phyloP scores from a whole-genome alignment of 768 basidiomycete species.

The Myochromella boudieri region DNA sequence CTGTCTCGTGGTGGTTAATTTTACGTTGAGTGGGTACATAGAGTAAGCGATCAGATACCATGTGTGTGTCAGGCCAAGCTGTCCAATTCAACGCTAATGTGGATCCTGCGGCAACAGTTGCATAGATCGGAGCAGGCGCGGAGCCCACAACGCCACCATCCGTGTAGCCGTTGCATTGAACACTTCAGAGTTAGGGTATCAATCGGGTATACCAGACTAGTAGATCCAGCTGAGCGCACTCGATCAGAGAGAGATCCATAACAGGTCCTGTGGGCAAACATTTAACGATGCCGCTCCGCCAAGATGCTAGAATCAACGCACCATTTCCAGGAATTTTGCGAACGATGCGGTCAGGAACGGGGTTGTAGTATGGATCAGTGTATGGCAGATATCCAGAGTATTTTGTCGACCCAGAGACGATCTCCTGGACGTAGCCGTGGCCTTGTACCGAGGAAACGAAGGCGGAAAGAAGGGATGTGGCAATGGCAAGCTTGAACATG shows the following conservation, averaged over 20 bases:
- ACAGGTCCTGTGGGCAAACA: conserved; percentile 36
- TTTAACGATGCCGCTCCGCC: too few species aligned
- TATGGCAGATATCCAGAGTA: conserved; percentile 41
- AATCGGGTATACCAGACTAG: too few species aligned
- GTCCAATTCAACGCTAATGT: conserved; percentile 41
- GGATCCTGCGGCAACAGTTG: conserved; percentile 38
- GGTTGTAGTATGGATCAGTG: conserved; percentile 33
- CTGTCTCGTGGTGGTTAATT: conserved; percentile 13
- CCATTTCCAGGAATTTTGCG: conserved; percentile 43
- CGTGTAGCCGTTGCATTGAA: conserved; percentile 31
- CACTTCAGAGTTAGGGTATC: too few species aligned
- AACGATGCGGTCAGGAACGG: conserved; percentile 38
- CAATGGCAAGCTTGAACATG: conserved; percentile 12
- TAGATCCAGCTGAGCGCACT: conserved; percentile 23
- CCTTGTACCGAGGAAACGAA: conserved; percentile 22
- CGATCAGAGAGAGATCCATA: conserved; percentile 34
- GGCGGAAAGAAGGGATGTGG: conserved; percentile 8
- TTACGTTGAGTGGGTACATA: not conserved
- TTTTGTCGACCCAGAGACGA: conserved; percentile 29
- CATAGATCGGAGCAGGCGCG: conserved; percentile 37
- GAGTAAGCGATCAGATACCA: conserved; percentile 16
- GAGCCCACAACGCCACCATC: conserved; percentile 26
- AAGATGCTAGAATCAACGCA: conserved; percentile 15
- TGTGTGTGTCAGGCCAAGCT: conserved; percentile 30
- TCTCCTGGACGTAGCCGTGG: conserved; percentile 42